phyloP scores from a whole-genome alignment of 2,329 filamentous ascomycete genomes.

The Fusarium udum region DNA sequence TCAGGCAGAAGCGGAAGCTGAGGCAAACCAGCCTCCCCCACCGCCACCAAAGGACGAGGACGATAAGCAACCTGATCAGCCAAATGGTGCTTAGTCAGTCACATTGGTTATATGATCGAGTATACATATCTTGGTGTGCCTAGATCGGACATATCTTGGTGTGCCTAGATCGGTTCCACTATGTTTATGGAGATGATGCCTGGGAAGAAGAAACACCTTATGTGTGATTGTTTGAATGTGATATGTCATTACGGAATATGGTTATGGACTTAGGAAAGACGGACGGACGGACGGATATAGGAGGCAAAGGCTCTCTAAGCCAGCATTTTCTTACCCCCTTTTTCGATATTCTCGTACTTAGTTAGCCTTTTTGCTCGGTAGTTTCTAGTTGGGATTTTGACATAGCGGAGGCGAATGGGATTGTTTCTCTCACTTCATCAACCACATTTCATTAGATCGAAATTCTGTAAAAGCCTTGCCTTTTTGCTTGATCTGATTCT shows the following conservation, averaged over 20 bases:
- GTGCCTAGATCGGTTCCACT: slow-evolving; percentile 4
- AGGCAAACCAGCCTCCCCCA: slow-evolving; percentile 13
- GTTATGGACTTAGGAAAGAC: slow-evolving; percentile 6
- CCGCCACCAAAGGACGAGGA: slow-evolving; percentile 34
- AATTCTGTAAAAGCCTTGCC: neutral
- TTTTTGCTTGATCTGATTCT: neutral
- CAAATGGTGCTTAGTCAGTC: slow-evolving; percentile 33
- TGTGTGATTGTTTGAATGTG: slow-evolving; percentile 29
- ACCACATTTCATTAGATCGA: neutral
- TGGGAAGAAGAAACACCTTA: slow-evolving; percentile 24
- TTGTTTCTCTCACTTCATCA: neutral
- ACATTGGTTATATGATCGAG: neutral
- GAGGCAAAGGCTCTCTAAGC: neutral
- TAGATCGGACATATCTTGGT: slow-evolving; percentile 4
- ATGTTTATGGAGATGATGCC: slow-evolving; percentile 36
- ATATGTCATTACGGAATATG: slow-evolving; percentile 17
- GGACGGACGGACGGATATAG: slow-evolving; percentile 13
- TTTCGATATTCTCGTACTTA: slow-evolving; percentile 32
- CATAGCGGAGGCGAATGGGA: slow-evolving; percentile 50
- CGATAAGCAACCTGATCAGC: slow-evolving; percentile 23
- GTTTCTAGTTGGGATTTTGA: slow-evolving; percentile 33
- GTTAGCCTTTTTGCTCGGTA: slow-evolving; percentile 19
- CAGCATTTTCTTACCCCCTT: slow-evolving; percentile 13
- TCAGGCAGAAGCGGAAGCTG: slow-evolving; percentile 6
- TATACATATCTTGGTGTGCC: slow-evolving; percentile 3